Evolutionary conservation across 306 rosid species (phyloP), one percentile per base, ranked within the genome.

Genomic region (Dalbergia oliveri): DNA sequence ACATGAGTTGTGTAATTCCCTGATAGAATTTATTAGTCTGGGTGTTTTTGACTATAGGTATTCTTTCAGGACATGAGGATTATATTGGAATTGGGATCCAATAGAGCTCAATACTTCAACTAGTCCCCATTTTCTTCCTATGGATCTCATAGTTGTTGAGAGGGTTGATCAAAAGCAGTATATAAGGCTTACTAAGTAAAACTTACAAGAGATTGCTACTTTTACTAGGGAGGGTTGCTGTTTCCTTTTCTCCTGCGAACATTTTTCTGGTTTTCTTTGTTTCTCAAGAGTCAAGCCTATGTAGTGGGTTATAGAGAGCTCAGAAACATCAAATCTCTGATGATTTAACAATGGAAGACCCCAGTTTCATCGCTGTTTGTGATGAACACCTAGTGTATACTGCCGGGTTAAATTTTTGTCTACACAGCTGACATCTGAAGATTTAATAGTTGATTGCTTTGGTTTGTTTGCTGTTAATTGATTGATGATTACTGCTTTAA

Each of bases 91-190:
- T 47, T 47, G 53, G 14, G 53, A 47, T 47, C 53, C 53, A 47
- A 9, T 43, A 43, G 47, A 7, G 18, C 19, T 66, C 72, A 66
- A 41, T 68, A 41, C 31, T 66, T 66, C 54, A 44, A 66, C 72
- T 66, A 43, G 34, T 41, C 72, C 10, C 53, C 54, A 44, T 66
- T 10, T 43, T 66, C 53, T 18, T 43, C 54, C 54, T 41, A 12
- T 16, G 31, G 69, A 64, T 66, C 31, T 41, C 51, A 41, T 66
- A 19, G 37, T 67, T 67, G 72, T 43, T 67, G 39, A 21, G 21
- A 69, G 59, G 69, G 58, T 41, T 58, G 56, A 47, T 51, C 66
- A 64, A 54, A 72, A 72, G 49, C 15, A 33, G 9, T 15, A 33
- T 51, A 71, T n/a, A 37, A 72, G 41, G 33, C 15, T 8, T 71